A percentile compares a stretch with the other conserved stretches of the same genome.
Evolutionary conservation across 768 basidiomycete genomes (phyloP).

Genomic region (Pisolithus tinctorius): DNA sequence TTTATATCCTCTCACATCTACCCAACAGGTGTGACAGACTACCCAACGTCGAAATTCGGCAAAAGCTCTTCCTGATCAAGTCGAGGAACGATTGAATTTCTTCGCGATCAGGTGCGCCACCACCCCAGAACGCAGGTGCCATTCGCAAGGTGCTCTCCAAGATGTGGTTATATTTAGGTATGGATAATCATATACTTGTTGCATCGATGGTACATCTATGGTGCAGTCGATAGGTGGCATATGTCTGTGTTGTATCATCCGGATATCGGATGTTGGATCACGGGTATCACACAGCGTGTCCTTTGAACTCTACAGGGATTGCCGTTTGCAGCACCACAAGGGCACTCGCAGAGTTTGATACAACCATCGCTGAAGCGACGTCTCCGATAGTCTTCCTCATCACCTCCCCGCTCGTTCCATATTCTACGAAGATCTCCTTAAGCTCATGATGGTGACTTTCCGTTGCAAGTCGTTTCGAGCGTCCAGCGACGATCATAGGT

Average conservation of each 20-base stretch:
- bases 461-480: conserved; percentile 66
- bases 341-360: conserved; percentile 47
- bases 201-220: not conserved
- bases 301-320: conserved; percentile 6
- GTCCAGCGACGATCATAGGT: conserved; percentile 63
- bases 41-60: conserved; percentile 88
- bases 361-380: conserved; percentile 73
- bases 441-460: conserved; percentile 72
- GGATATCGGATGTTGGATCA: not conserved
- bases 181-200: not conserved
- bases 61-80: conserved; percentile 92
- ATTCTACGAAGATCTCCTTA: conserved; percentile 49
- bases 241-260: not conserved
- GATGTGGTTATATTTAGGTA: not conserved
- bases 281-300: not conserved
- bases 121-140: conserved; percentile 87
- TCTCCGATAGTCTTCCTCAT: conserved; percentile 83
- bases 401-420: conserved; percentile 12
- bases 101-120: conserved; percentile 86
- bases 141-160: conserved; percentile 71
- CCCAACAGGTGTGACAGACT: conserved; percentile 37
- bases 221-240: not conserved
- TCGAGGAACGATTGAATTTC: conserved; percentile 91
- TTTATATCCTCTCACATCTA: conserved; percentile 16
- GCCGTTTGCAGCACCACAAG: conserved; percentile 68